phyloP scores from a whole-genome alignment of 2,329 filamentous ascomycete genomes.

The Periconia sp. region DNA sequence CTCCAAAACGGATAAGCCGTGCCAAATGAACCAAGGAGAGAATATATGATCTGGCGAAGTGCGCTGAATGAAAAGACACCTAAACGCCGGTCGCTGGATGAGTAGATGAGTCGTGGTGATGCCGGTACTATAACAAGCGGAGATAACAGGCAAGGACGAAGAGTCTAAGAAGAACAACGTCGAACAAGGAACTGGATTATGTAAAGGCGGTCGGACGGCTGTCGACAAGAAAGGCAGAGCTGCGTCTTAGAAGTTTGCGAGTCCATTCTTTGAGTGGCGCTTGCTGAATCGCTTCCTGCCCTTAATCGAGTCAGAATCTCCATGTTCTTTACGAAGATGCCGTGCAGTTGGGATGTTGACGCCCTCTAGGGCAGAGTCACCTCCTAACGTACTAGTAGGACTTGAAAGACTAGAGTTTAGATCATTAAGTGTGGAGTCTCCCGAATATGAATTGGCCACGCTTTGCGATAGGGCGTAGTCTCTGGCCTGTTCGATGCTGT shows the following conservation, averaged over 20 bases:
- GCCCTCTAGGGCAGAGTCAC: slow-evolving; percentile 50
- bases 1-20: slow-evolving; percentile 9
- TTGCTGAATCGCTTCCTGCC: slow-evolving; percentile 80
- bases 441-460: slow-evolving; percentile 69
- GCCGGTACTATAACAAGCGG: slow-evolving; percentile 15
- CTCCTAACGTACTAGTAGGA: slow-evolving; percentile 74
- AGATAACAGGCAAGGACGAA: slow-evolving; percentile 12
- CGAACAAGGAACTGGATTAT: slow-evolving; percentile 4
- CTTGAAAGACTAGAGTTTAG: slow-evolving; percentile 69
- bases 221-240: slow-evolving; percentile 1
- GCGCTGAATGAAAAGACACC: slow-evolving; percentile 15
- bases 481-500: slow-evolving; percentile 82
- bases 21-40: background rate
- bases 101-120: slow-evolving; percentile 14
- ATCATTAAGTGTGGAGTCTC: slow-evolving; percentile 52
- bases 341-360: slow-evolving; percentile 60
- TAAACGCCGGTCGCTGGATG: slow-evolving; percentile 35
- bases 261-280: slow-evolving; percentile 90
- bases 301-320: slow-evolving; percentile 62
- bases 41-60: slow-evolving; percentile 4
- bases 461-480: slow-evolving; percentile 82
- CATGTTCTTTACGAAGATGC: slow-evolving; percentile 55
- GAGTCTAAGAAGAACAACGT: slow-evolving; percentile 10
- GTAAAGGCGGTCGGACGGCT: slow-evolving; percentile 5
- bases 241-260: slow-evolving; percentile 75